Evolutionary conservation across 805 yeast species (phyloP), one percentile per base, ranked within the genome.

Genomic region (Teunomyces stri): DNA sequence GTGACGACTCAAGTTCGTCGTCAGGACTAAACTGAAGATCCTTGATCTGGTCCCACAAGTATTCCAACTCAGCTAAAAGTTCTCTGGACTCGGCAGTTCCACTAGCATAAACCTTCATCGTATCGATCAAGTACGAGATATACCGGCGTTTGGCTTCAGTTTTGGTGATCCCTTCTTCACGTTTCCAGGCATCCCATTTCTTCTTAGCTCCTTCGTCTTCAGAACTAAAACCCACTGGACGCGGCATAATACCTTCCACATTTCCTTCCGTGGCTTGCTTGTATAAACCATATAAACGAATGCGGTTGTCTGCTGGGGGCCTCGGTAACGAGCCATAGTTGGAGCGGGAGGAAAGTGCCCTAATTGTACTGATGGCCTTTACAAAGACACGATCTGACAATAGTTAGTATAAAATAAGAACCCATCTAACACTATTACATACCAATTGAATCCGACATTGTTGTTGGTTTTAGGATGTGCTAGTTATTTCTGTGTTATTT

Each of bases 191-290:
- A 56, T 86, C 91, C 85, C 90, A 87, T 61, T 89, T 88, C 55
- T 81, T 76, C 58, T 79, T 79, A 7, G 85, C 85, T 3, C 83
- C 84, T 52, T 78, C 84, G 56, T 82, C 88, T 53, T 83, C 89
- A 6, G 79, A 70, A 1, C 78, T 64, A 36, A 62, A 64, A 4
- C 90, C 91, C 1, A 65, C 64, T 0, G 92, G 92, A 41, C 89
- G 68, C 2, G 78, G 76, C 81, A 86, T 77, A 36, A 85, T 72
- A 2, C 84, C 84, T 42, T 76, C 78, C 6, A 87, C 89, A 61
- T 89, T 82, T 6, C 96, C 96, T 64, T 87, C 92, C 4, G 95
- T 89, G 1, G 96, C 91, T 61, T 89, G 96, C 58, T 89, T 89
- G 67, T 88, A 89, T 43, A 89, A 74, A 0, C 96, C 96, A 62